phyloP scores from a whole-genome alignment of 2,329 filamentous ascomycete genomes.

The Pyrenophora graminea region DNA sequence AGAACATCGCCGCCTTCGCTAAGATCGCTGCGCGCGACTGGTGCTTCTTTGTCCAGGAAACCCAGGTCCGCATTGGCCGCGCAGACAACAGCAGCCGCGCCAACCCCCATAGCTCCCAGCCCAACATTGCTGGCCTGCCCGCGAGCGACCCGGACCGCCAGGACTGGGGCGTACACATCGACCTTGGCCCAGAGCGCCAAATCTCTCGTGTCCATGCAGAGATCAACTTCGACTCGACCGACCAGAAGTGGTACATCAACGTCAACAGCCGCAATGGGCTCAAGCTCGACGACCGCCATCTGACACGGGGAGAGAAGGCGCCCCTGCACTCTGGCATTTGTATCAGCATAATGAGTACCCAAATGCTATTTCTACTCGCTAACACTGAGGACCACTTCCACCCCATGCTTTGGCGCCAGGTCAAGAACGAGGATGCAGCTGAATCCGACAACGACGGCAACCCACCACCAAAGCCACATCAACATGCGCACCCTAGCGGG shows the following conservation, averaged over 20 bases:
- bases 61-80: slow-evolving; percentile 77
- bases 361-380: slow-evolving; percentile 99
- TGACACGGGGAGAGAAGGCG: slow-evolving; percentile 69
- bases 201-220: slow-evolving; percentile 56
- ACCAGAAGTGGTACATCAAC: slow-evolving; percentile 74
- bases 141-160: slow-evolving; percentile 29
- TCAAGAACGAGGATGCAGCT: slow-evolving; percentile 48
- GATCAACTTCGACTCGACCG: slow-evolving; percentile 52
- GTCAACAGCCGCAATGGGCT: slow-evolving; percentile 93
- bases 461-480: slow-evolving; percentile 36
- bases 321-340: slow-evolving; percentile 83
- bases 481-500: slow-evolving; percentile 39
- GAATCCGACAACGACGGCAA: slow-evolving; percentile 48
- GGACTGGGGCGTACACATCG: slow-evolving; percentile 72
- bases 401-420: slow-evolving; percentile 67
- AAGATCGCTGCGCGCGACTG: slow-evolving; percentile 82
- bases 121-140: slow-evolving; percentile 30
- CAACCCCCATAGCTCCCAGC: slow-evolving; percentile 35
- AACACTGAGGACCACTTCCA: slow-evolving; percentile 72
- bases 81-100: slow-evolving; percentile 40
- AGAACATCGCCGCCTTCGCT: slow-evolving; percentile 67
- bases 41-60: slow-evolving; percentile 80
- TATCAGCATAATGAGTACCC: slow-evolving; percentile 86
- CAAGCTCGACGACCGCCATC: slow-evolving; percentile 73
- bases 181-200: slow-evolving; percentile 65